Conservation (phyloP, 164 flowering plant genomes). For the Magnolia kwangsiensis region DNA sequence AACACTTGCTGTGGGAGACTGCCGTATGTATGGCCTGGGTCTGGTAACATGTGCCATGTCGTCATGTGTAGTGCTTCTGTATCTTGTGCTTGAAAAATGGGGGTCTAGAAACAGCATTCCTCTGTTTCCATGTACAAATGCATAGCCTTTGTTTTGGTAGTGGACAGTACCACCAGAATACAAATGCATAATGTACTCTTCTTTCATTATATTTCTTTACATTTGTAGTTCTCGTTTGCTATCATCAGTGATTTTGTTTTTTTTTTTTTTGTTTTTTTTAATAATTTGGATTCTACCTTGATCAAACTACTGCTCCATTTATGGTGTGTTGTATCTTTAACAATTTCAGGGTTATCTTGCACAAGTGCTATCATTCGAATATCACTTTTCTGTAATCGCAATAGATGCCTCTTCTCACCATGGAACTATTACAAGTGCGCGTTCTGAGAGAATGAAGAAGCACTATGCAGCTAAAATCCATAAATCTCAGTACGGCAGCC, state of each 20-base stretch:
- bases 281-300: too few relatives aligned
- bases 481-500: constrained; percentile 41
- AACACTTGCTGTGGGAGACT: too few relatives aligned
- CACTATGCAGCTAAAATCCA: constrained; percentile 59
- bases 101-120: too few relatives aligned
- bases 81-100: too few relatives aligned
- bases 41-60: too few relatives aligned
- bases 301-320: not conserved
- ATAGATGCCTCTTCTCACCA: constrained; percentile 88
- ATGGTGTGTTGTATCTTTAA: not conserved
- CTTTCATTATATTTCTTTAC: not conserved
- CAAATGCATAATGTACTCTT: too few relatives aligned
- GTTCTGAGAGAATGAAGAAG: constrained; percentile 77
- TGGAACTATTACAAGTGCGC: constrained; percentile 62
- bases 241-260: not conserved
- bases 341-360: constrained; percentile 78
- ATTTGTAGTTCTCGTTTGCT: not conserved
- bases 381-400: constrained; percentile 69
- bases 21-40: too few relatives aligned
- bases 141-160: too few relatives aligned
- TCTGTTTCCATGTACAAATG: too few relatives aligned
- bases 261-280: too few relatives aligned
- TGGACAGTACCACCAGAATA: too few relatives aligned
- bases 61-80: too few relatives aligned
- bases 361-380: constrained; percentile 79